These are phyloP conservation scores for Andalucia godoyi DNA, from an alignment of 78 protist species.

Conservation along the genomic window DNA sequence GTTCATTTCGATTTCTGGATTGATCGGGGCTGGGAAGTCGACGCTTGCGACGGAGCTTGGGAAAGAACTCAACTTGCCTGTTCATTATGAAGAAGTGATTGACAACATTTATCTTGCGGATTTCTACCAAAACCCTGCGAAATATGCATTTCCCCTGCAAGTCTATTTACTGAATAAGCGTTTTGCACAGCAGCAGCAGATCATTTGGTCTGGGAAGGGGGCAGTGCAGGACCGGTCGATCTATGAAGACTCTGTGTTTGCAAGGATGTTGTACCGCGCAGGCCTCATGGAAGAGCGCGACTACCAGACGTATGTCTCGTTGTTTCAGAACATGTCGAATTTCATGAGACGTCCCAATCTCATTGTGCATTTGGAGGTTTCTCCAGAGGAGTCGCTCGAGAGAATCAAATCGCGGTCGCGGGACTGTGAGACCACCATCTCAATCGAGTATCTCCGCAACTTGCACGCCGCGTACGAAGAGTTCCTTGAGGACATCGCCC, in stretches of 20 bases:
- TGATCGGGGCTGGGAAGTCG: constrained; percentile 36
- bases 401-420: constrained; percentile 36
- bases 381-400: constrained; percentile 53
- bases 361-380: constrained; percentile 56
- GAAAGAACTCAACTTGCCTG: background rate
- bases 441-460: constrained; percentile 33
- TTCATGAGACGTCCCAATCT: constrained; percentile 61
- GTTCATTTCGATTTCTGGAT: background rate
- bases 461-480: constrained; percentile 41
- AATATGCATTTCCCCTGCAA: constrained; percentile 54
- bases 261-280: constrained; percentile 41
- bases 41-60: too few relatives aligned
- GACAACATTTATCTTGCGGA: constrained; percentile 52
- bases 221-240: constrained; percentile 58
- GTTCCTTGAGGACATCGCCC: constrained; percentile 35
- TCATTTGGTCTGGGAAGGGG: constrained; percentile 31
- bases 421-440: constrained; percentile 45
- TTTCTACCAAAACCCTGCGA: constrained; percentile 48
- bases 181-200: constrained; percentile 48
- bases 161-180: constrained; percentile 54
- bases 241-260: constrained; percentile 62
- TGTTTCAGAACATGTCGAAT: constrained; percentile 49
- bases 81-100: constrained; percentile 40
- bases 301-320: constrained; percentile 39
- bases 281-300: constrained; percentile 48